phyloP scores from a whole-genome alignment of 1,284 basidiomycete species.

The Gomphus sp. region DNA sequence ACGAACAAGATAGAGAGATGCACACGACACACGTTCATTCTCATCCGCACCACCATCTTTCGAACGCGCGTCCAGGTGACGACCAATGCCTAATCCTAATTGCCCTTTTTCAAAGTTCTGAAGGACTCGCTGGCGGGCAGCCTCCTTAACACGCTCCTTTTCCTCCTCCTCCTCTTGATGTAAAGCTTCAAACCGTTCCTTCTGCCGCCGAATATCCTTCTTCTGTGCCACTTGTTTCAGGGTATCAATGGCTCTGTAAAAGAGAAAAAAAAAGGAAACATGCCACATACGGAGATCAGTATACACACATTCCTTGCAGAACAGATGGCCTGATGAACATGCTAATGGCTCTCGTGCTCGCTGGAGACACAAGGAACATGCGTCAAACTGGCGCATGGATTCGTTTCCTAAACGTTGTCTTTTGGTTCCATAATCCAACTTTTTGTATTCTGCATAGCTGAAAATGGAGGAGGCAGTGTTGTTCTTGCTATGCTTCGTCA shows the following conservation, averaged over 20 bases:
- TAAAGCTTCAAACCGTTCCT: conserved; percentile 62
- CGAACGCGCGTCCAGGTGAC: conserved; percentile 20
- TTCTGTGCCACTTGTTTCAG: conserved; percentile 65
- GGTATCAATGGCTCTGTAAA: background rate
- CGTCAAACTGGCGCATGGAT: conserved; percentile 82
- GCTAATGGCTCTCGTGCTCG: conserved; percentile 71
- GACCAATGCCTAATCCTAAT: conserved; percentile 43
- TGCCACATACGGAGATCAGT: conserved; percentile 56
- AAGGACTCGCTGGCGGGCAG: conserved; percentile 78
- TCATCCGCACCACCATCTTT: conserved; percentile 5
- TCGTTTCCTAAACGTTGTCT: conserved; percentile 83
- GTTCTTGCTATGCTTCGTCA: conserved; percentile 87
- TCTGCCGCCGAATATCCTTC: conserved; percentile 81
- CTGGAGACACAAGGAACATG: conserved; percentile 79
- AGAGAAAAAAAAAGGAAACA: conserved; percentile 1
- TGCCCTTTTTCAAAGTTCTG: conserved; percentile 81
- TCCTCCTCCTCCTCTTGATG: conserved; percentile 72
- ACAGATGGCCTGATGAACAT: conserved; percentile 79
- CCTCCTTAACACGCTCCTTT: conserved; percentile 49
- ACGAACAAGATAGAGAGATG: conserved; percentile 13
- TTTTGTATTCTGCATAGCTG: conserved; percentile 80
- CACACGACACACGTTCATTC: conserved; percentile 13
- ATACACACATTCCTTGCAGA: conserved; percentile 84
- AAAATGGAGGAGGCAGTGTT: conserved; percentile 82
- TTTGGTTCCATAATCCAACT: conserved; percentile 74